phyloP scores from a whole-genome alignment of 75 land plant genomes.

The Sequoia sempervirens region DNA sequence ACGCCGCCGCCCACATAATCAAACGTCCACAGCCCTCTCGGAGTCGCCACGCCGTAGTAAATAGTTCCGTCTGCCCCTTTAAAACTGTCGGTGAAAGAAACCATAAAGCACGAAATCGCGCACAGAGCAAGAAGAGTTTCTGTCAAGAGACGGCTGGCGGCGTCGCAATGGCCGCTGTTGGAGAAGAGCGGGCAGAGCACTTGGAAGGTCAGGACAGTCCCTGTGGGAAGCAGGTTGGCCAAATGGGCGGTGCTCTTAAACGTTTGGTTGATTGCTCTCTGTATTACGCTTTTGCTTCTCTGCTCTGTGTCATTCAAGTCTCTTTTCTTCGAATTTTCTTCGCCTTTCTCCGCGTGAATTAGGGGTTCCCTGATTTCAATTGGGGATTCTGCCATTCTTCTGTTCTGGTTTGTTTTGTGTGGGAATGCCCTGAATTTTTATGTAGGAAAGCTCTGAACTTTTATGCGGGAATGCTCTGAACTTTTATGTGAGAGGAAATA shows the following conservation, averaged over 20 bases:
- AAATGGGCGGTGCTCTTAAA: constrained; percentile 47
- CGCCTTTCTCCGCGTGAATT: background rate
- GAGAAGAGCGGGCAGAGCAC: constrained; percentile 48
- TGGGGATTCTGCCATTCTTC: background rate
- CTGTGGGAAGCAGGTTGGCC: constrained; percentile 71
- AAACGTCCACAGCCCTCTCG: constrained; percentile 49
- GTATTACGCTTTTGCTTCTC: constrained; percentile 3
- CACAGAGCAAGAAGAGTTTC: constrained; percentile 14
- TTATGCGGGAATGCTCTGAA: no score
- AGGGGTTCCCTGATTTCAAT: background rate
- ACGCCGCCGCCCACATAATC: constrained; percentile 11
- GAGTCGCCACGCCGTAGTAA: constrained; percentile 57
- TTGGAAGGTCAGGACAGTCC: constrained; percentile 65
- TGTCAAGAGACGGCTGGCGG: constrained; percentile 13
- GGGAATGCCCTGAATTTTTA: no score
- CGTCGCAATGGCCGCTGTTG: constrained; percentile 40
- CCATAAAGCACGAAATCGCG: constrained; percentile 24
- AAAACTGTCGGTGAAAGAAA: constrained; percentile 30
- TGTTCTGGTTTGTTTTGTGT: no score
- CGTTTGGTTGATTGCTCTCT: constrained; percentile 43
- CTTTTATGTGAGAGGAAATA: no score
- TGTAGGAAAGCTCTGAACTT: no score
- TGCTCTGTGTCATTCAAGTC: background rate
- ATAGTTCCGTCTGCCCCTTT: constrained; percentile 17
- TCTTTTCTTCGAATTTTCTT: background rate